phyloP scores from a whole-genome alignment of 2,329 filamentous ascomycete genomes.

The Colletotrichum echinochloae region DNA sequence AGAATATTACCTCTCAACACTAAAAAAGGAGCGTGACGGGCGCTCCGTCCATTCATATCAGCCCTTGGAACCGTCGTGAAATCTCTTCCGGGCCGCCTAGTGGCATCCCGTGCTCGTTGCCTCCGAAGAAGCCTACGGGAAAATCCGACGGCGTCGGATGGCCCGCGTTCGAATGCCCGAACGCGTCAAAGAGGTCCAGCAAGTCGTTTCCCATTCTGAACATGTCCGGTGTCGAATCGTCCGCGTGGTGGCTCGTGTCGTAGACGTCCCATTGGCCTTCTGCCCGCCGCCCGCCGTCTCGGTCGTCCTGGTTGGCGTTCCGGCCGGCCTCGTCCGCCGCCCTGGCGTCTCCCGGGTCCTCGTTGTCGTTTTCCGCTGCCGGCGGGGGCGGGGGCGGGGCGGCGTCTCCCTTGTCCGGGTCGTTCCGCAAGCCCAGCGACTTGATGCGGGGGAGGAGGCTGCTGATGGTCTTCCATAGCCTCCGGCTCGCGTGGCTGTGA shows the following conservation, averaged over 20 bases:
- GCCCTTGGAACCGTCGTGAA: slow-evolving; percentile 49
- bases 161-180: slow-evolving; percentile 42
- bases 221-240: slow-evolving; percentile 48
- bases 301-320: not conserved
- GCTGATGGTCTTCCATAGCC: slow-evolving; percentile 53
- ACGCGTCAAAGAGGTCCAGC: slow-evolving; percentile 51
- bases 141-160: slow-evolving; percentile 37
- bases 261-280: slow-evolving; percentile 21
- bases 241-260: slow-evolving; percentile 8
- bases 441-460: slow-evolving; percentile 49
- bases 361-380: slow-evolving; percentile 20
- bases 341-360: slow-evolving; percentile 29
- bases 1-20: not conserved
- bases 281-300: slow-evolving; percentile 3
- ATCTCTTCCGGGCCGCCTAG: slow-evolving; percentile 46
- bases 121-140: slow-evolving; percentile 25
- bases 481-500: slow-evolving; percentile 48
- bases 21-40: fast-evolving
- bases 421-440: slow-evolving; percentile 44
- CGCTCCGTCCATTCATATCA: slow-evolving; percentile 42
- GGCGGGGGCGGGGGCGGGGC: not conserved
- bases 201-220: slow-evolving; percentile 52
- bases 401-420: slow-evolving; percentile 31
- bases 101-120: slow-evolving; percentile 25
- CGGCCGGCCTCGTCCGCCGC: not conserved